These are phyloP conservation scores for Grosmannia huntii DNA, from an alignment of 2,329 filamentous ascomycete genomes.

Conservation along the genomic window DNA sequence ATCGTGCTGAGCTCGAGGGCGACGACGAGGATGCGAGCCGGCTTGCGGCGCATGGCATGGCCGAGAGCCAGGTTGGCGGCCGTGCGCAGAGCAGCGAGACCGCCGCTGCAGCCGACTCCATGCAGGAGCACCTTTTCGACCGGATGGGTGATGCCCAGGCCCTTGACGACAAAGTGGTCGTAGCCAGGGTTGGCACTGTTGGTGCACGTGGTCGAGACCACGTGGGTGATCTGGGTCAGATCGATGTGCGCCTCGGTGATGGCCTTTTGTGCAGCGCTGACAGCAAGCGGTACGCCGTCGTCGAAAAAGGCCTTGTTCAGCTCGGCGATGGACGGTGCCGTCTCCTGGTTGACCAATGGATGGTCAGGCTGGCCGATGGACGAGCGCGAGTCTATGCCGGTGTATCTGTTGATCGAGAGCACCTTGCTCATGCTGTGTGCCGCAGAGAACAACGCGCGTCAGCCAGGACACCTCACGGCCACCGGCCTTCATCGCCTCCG, in stretches of 20 bases:
- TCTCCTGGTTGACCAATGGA: conserved; percentile 43
- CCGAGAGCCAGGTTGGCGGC: conserved; percentile 55
- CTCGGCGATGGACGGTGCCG: conserved; percentile 40
- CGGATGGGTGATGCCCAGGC: conserved; percentile 41
- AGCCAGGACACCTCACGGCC: no score
- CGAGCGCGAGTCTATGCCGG: conserved; percentile 50
- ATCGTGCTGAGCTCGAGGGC: conserved; percentile 51
- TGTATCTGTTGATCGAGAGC: conserved; percentile 49
- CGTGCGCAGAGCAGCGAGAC: conserved; percentile 47
- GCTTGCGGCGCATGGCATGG: conserved; percentile 41
- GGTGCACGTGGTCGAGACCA: conserved; percentile 56
- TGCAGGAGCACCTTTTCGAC: conserved; percentile 54
- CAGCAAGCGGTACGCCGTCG: conserved; percentile 44
- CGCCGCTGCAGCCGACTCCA: conserved; percentile 53
- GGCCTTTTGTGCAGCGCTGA: conserved; percentile 41
- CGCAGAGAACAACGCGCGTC: no score
- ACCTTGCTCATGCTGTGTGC: conserved; percentile 50
- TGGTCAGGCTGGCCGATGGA: conserved; percentile 49
- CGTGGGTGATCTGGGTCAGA: conserved; percentile 45
- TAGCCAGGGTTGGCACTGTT: conserved; percentile 58
- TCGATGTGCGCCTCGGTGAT: conserved; percentile 40
- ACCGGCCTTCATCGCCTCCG: no score
- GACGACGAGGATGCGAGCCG: conserved; percentile 51
- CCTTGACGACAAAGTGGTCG: conserved; percentile 50
- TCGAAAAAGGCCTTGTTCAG: conserved; percentile 42